phyloP scores from a whole-genome alignment of 768 basidiomycete species.

The Naganishia randhawae region DNA sequence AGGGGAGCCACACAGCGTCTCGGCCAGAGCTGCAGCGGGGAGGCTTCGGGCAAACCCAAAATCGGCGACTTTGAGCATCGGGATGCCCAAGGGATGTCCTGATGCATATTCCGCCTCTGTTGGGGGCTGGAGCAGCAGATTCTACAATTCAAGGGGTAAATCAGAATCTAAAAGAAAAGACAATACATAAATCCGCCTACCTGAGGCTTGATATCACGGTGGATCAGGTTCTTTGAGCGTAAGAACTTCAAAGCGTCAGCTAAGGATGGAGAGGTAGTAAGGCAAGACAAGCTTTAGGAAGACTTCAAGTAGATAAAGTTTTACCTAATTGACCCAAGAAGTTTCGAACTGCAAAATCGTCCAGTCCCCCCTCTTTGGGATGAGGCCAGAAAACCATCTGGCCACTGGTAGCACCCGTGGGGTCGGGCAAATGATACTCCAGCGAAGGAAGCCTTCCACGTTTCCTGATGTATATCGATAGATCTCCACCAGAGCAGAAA shows the following conservation, averaged over 20 bases:
- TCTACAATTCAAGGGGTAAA: constrained; percentile 55
- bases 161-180: not conserved
- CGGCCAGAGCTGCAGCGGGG: constrained; percentile 89
- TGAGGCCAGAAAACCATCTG: constrained; percentile 78
- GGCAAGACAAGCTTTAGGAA: not conserved
- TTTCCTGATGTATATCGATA: constrained; percentile 95
- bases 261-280: constrained; percentile 42
- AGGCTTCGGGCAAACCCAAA: constrained; percentile 95
- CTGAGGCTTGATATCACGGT: constrained; percentile 97
- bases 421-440: constrained; percentile 65
- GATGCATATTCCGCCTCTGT: constrained; percentile 71
- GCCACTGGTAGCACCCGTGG: constrained; percentile 57
- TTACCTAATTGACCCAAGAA: constrained; percentile 84
- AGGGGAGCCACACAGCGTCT: constrained; percentile 96
- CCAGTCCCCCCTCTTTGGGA: constrained; percentile 81
- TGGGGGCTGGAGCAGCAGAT: constrained; percentile 81
- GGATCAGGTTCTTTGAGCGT: constrained; percentile 80
- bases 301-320: constrained; percentile 35
- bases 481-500: constrained; percentile 90
- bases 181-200: constrained; percentile 20
- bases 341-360: constrained; percentile 83
- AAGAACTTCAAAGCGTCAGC: constrained; percentile 92
- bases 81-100: constrained; percentile 87
- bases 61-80: constrained; percentile 93
- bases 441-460: constrained; percentile 87